Conservation (phyloP, 73 alveolate species). For the Blepharisma stoltei region DNA sequence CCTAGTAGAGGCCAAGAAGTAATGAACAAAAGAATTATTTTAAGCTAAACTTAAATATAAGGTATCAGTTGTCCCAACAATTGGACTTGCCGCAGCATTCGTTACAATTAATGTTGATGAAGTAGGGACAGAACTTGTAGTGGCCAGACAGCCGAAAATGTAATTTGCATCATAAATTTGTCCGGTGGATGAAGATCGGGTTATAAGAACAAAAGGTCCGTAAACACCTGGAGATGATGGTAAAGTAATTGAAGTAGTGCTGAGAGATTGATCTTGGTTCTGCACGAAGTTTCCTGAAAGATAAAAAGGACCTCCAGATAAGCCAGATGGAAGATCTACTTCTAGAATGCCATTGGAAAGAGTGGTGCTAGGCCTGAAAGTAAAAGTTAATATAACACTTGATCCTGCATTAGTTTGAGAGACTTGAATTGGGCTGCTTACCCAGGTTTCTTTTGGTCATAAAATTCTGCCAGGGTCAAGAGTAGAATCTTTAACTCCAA, state of each 20-base stretch:
- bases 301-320: background rate
- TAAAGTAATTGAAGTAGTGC: background rate
- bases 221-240: background rate
- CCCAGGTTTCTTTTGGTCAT: constrained; percentile 1
- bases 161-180: background rate
- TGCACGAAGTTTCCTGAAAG: background rate
- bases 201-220: background rate
- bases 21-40: no score
- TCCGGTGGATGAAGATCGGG: background rate
- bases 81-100: no score
- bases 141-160: background rate
- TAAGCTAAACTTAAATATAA: no score
- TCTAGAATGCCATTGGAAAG: background rate
- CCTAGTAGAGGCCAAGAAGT: no score
- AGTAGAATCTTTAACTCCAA: no score
- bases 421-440: background rate
- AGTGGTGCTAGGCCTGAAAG: background rate
- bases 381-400: background rate
- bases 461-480: constrained; percentile 9
- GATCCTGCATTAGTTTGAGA: constrained; percentile 24
- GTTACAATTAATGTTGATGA: no score
- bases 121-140: no score
- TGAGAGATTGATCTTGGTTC: background rate
- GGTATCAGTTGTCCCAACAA: no score
- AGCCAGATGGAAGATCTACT: constrained; percentile 9